Percentiles rank a stretch among this genome's conserved stretches.
These are phyloP conservation scores for Strobilomyces confusus DNA, from an alignment of 768 basidiomycete species.

Conservation along the genomic window DNA sequence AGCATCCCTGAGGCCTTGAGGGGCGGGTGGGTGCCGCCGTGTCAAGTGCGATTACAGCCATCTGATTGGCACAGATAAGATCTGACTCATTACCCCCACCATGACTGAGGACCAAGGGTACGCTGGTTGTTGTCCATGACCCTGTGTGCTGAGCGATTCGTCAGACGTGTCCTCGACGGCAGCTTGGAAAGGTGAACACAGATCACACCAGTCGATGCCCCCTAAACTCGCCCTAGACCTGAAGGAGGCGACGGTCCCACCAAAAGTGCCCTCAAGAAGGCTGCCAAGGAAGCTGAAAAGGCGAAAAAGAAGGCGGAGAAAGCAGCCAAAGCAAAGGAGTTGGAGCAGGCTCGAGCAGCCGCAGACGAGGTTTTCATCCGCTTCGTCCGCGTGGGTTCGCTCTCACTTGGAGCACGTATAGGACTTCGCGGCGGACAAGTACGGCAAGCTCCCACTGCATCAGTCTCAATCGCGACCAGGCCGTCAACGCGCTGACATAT, in stretches of 20 bases:
- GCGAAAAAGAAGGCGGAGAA: conserved; percentile 85
- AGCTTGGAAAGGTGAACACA: conserved; percentile 10
- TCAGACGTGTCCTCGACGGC: conserved; percentile 11
- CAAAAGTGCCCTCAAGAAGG: conserved; percentile 90
- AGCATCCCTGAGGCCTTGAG: too few species aligned
- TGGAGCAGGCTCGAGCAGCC: conserved; percentile 66
- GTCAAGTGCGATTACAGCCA: too few species aligned
- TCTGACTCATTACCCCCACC: not conserved
- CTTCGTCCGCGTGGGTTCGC: conserved; percentile 32
- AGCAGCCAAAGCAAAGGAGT: conserved; percentile 72
- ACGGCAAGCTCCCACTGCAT: conserved; percentile 85
- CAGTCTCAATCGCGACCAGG: conserved; percentile 80
- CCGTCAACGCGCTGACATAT: conserved; percentile 59
- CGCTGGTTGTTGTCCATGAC: not conserved
- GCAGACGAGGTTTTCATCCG: conserved; percentile 43
- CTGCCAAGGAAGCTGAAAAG: conserved; percentile 87
- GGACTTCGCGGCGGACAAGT: conserved; percentile 78
- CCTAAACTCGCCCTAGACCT: conserved; percentile 12
- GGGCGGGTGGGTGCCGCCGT: too few species aligned
- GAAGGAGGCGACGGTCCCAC: conserved; percentile 51
- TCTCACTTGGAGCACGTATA: conserved; percentile 27
- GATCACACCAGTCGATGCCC: not conserved
- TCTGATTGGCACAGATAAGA: not conserved
- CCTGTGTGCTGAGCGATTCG: not conserved
- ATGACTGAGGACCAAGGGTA: conserved; percentile 5